Evolutionary conservation across 495 filamentous ascomycete genomes (phyloP), one percentile per base, ranked within the genome.

Genomic region (Hyphodiscus hymeniophilus): DNA sequence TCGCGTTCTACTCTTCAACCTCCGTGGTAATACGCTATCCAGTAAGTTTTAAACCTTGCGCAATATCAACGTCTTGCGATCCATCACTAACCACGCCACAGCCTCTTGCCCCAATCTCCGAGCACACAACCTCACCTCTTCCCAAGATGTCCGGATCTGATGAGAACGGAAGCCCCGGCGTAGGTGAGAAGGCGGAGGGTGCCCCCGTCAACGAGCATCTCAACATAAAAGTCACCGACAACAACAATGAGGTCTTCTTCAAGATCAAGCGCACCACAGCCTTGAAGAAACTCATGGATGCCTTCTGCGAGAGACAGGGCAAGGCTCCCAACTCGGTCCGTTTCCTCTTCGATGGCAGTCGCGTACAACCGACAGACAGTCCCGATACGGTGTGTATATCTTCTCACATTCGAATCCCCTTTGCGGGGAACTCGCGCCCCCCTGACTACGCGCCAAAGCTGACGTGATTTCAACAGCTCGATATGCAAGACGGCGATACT

Each of bases 211-310:
- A 74, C 20, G 94, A 97, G 66, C 94, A 99, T 65, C 74, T 99
- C 7, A 99, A 99, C 66, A 97, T 99, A 74, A 99, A 99, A 63
- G 94, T 99, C n/a, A 97, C 94, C 0, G 94, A 99, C 56, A 95
- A 95, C 70, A 95, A 99, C 72, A 99, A 99, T 60, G 94, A 99
- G 58, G 94, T 99, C 54, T 99, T 99, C 68, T 99, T 99, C 75
- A 99, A 99, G 75, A 99, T 99, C 68, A 99, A 99, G 80, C 85
- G 91, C 4, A 89, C 85, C 4, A 99, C 94, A 0, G 82, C 85
- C 59, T 79, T 99, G 23, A 91, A 94, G 70, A 99, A 99, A 74
- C 69, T 99, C 32, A 99, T 99, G 94, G 87, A 91, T 51, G 94
- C 94, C 15, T 99, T 97, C 67, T 99, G 94, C 63, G 94, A 97